These are phyloP conservation scores for Malus hybrid DNA, from an alignment of 331 rosid species.

Conservation along the genomic window DNA sequence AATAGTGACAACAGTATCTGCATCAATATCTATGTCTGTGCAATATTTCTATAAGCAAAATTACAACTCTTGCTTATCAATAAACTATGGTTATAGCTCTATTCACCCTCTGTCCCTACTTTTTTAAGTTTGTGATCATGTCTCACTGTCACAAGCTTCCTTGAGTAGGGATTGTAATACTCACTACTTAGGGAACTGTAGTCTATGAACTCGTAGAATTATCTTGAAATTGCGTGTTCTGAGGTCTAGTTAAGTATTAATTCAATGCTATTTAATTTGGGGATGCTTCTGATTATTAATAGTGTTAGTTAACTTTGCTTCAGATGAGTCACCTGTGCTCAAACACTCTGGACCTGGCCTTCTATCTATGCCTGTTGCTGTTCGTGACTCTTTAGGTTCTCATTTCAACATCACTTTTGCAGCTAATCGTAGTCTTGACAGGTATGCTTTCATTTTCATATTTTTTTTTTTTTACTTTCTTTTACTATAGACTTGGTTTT, in stretches of 20 bases:
- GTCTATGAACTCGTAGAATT: not conserved
- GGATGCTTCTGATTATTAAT: not conserved
- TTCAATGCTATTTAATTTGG: not conserved
- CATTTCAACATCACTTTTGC: conserved; percentile 77
- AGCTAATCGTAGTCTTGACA: conserved; percentile 69
- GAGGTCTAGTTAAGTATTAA: not conserved
- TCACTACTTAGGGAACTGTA: not conserved
- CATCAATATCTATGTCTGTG: not conserved
- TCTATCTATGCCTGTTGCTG: conserved; percentile 73
- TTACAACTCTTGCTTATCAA: not conserved
- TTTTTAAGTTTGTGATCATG: not conserved
- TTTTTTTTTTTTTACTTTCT: not conserved
- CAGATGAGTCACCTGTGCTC: conserved; percentile 76
- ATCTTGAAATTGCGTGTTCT: not conserved
- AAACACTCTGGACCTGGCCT: conserved; percentile 78
- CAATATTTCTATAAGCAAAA: not conserved
- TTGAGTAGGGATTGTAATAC: not conserved
- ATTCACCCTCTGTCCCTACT: not conserved
- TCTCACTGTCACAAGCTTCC: not conserved
- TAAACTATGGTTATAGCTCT: not conserved
- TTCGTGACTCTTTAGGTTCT: conserved; percentile 75
- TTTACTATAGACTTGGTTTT: not conserved
- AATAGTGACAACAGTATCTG: not conserved
- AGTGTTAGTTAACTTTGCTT: conserved; percentile 14
- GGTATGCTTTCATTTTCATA: conserved; percentile 35